A percentile compares a stretch with the other conserved stretches of the same genome.
Evolutionary conservation across 768 basidiomycete genomes (phyloP).

Genomic region (Lactarius trivialis): DNA sequence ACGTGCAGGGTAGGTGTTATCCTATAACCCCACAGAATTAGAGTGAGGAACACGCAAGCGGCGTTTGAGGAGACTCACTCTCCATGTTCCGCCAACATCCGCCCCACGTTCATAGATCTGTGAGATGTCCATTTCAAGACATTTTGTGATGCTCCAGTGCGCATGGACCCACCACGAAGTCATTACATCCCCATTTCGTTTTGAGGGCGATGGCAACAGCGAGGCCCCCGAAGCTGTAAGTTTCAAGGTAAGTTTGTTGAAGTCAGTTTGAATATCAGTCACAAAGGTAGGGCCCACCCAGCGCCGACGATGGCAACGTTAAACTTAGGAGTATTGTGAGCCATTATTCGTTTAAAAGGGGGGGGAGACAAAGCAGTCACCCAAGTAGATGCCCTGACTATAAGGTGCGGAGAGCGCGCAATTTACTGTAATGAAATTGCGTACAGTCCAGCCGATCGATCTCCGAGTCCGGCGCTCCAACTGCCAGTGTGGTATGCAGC

Average conservation of each 20-base stretch:
- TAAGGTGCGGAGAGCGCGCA: neutral
- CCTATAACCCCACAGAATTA: slow-evolving; percentile 2
- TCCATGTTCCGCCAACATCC: slow-evolving; percentile 28
- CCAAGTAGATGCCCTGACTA: neutral
- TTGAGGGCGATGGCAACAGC: slow-evolving; percentile 29
- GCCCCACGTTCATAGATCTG: slow-evolving; percentile 30
- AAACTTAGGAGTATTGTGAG: neutral
- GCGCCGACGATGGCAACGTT: slow-evolving; percentile 25
- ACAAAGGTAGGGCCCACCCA: slow-evolving; percentile 15
- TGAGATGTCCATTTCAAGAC: neutral
- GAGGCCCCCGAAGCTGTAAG: slow-evolving; percentile 27
- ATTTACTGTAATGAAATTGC: too few species aligned
- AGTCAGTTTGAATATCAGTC: too few species aligned
- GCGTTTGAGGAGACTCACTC: slow-evolving; percentile 13
- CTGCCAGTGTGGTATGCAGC: too few species aligned
- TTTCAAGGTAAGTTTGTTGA: too few species aligned
- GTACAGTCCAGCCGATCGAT: too few species aligned
- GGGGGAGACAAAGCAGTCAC: neutral
- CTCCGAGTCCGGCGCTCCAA: too few species aligned
- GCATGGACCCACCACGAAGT: slow-evolving; percentile 28
- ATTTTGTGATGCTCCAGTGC: too few species aligned
- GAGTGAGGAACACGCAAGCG: neutral
- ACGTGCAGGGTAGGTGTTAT: slow-evolving; percentile 25
- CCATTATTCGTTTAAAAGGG: neutral
- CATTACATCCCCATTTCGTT: slow-evolving; percentile 26